Evolutionary conservation across 495 filamentous ascomycete genomes (phyloP).

Genomic region (Zalerion maritima): DNA sequence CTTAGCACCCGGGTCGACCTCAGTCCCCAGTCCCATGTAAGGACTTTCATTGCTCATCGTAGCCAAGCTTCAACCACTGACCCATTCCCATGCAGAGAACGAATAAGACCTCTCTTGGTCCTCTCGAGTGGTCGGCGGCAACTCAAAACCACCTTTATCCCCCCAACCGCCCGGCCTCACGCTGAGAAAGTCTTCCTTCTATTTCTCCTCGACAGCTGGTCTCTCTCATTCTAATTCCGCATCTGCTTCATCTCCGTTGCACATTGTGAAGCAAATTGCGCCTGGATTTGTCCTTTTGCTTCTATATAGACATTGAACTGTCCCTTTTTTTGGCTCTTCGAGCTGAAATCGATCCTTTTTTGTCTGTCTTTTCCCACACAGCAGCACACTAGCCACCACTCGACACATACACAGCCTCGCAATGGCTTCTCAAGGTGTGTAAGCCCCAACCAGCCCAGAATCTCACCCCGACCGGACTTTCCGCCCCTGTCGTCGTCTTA

Average conservation of each 20-base stretch:
- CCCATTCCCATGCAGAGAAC: conserved; percentile 29
- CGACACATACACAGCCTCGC: too few species aligned
- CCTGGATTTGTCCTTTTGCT: too few species aligned
- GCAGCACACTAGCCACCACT: not conserved
- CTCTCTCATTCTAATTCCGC: conserved; percentile 30
- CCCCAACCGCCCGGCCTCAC: conserved; percentile 18
- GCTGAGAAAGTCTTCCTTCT: conserved; percentile 15
- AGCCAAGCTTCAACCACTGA: too few species aligned
- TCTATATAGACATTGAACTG: not conserved
- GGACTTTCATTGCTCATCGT: conserved; percentile 17
- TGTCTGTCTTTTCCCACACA: not conserved
- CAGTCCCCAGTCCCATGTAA: conserved; percentile 13
- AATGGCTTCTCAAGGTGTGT: too few species aligned
- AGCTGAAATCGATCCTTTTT: not conserved
- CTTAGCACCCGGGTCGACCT: conserved; percentile 9
- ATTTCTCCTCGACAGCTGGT: conserved; percentile 36
- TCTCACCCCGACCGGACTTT: too few species aligned
- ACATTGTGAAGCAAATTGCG: too few species aligned
- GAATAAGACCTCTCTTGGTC: too few species aligned
- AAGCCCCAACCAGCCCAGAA: too few species aligned
- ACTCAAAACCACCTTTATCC: conserved; percentile 37
- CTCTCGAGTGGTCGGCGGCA: conserved; percentile 25
- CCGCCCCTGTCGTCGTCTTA: too few species aligned
- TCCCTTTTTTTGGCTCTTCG: not conserved
- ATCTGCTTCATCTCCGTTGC: not conserved